phyloP scores from a whole-genome alignment of 805 yeast genomes.

The Pichia eremophila region DNA sequence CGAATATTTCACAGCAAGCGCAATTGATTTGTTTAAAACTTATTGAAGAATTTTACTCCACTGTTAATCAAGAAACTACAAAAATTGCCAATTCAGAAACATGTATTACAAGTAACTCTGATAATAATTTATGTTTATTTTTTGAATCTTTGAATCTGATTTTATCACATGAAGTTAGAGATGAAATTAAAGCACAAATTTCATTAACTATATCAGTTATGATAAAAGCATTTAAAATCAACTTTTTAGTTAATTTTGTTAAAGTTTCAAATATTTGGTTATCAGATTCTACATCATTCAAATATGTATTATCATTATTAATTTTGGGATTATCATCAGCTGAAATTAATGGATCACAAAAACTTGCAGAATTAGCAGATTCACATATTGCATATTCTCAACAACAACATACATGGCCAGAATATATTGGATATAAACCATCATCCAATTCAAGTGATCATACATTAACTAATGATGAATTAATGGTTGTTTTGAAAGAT shows the following conservation, averaged over 20 bases:
- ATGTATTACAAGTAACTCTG: conserved; percentile 30
- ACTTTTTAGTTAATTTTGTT: conserved; percentile 18
- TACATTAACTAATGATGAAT: conserved; percentile 1
- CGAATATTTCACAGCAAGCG: conserved; percentile 19
- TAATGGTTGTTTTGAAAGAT: background rate
- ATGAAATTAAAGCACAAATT: conserved; percentile 17
- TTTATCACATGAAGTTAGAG: conserved; percentile 12
- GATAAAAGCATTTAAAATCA: conserved; percentile 17
- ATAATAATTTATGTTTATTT: conserved; percentile 33
- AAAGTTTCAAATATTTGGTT: conserved; percentile 17
- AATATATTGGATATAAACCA: conserved; percentile 3
- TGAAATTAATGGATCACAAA: background rate
- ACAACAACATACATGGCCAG: conserved; percentile 14
- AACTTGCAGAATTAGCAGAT: conserved; percentile 4
- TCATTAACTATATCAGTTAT: conserved; percentile 18
- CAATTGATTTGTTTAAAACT: conserved; percentile 33
- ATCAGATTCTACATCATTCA: conserved; percentile 9
- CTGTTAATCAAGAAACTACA: conserved; percentile 10
- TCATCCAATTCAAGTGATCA: background rate
- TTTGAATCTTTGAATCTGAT: conserved; percentile 21
- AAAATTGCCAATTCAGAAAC: conserved; percentile 33
- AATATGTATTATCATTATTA: conserved; percentile 14
- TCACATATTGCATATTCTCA: conserved; percentile 9
- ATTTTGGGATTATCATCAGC: conserved; percentile 9
- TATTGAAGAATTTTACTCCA: conserved; percentile 25